These are phyloP conservation scores for Gaeumannomyces tritici DNA, from an alignment of 2,329 filamentous ascomycete species.

Conservation along the genomic window DNA sequence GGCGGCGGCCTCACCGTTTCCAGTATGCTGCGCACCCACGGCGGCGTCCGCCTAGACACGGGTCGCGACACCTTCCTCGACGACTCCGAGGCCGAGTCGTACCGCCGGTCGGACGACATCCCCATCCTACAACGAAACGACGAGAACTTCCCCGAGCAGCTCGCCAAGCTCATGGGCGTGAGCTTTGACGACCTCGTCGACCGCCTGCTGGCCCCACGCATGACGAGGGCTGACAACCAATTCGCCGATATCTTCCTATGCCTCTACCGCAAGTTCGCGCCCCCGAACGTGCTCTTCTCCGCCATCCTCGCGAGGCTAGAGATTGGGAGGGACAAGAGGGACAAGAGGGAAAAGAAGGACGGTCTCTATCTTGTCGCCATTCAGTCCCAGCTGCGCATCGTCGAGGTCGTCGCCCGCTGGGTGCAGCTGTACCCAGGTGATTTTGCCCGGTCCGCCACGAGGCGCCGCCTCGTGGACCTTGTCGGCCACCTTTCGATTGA, in stretches of 20 bases:
- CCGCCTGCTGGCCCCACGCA: slow-evolving; percentile 70
- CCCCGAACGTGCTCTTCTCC: slow-evolving; percentile 67
- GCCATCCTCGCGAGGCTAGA: slow-evolving; percentile 73
- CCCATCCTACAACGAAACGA: slow-evolving; percentile 59
- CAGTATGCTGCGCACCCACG: slow-evolving; percentile 34
- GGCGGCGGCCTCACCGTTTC: slow-evolving; percentile 34
- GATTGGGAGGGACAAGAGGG: slow-evolving; percentile 36
- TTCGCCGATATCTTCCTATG: slow-evolving; percentile 86
- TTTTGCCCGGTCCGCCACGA: slow-evolving; percentile 71
- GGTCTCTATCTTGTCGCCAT: slow-evolving; percentile 38
- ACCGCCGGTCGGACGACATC: slow-evolving; percentile 56
- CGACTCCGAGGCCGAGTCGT: slow-evolving; percentile 59
- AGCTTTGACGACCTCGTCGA: slow-evolving; percentile 70
- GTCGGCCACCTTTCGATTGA: slow-evolving; percentile 64
- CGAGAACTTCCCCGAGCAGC: slow-evolving; percentile 39
- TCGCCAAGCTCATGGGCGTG: slow-evolving; percentile 39
- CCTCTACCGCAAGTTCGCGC: slow-evolving; percentile 86
- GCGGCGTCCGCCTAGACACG: slow-evolving; percentile 43
- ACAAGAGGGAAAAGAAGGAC: slow-evolving; percentile 50
- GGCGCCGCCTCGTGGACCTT: slow-evolving; percentile 64
- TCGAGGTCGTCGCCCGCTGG: slow-evolving; percentile 82
- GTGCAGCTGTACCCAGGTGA: slow-evolving; percentile 84
- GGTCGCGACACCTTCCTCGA: slow-evolving; percentile 53
- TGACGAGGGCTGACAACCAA: slow-evolving; percentile 81
- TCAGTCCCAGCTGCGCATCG: slow-evolving; percentile 71